Base-by-base conservation (phyloP, 176 grass and related monocot genomes). In the Oryza rufipogon region DNA sequence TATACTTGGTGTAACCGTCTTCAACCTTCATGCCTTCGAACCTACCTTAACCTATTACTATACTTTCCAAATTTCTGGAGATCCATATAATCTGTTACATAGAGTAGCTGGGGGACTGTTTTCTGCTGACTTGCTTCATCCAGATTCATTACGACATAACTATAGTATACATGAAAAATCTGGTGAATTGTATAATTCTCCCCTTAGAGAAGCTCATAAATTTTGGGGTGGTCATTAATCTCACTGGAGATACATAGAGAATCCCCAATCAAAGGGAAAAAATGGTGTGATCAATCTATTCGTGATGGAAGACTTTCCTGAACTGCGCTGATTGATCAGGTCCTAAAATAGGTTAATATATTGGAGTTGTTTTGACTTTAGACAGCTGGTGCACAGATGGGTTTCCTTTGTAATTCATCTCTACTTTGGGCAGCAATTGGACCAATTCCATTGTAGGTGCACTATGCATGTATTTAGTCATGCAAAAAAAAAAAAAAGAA, bases 131-230 rank as follows among this genome's bases (percentile, higher is more conserved):
- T 78, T 11, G 47, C n/a, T n/a, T 80, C 36, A 63, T 80, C 48
- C 17, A 69, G 39, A 89, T 54, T 80, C 11, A 13, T 84, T 17
- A 44, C 39, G 81, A 10, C 28, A 39, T 7, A 47, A 69, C 2
- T 69, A 41, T 41, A 41, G 39, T 41, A 63, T 46, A 17, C 48
- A 49, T 69, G 70, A 11, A 64, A 61, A 61, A 69, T 89, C 11
- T 64, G 48, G 39, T 38, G 6, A 41, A 70, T 28, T 30, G n/a
- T 68, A 70, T 75, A 16, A 14, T 89, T 14, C 47, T 74, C 74
- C 80, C 20, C 48, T 36, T 56, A 34, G 12, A 83, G 60, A 46
- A 79, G 46, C 70, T 73, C 54, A 32, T 25, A 79, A 73, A 71
- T 38, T 83, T 48, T 56, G 39, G 7, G 44, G 11, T 52, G 33